Evolutionary conservation across 768 basidiomycete species (phyloP).

Genomic region (Rhizopogon rudus): DNA sequence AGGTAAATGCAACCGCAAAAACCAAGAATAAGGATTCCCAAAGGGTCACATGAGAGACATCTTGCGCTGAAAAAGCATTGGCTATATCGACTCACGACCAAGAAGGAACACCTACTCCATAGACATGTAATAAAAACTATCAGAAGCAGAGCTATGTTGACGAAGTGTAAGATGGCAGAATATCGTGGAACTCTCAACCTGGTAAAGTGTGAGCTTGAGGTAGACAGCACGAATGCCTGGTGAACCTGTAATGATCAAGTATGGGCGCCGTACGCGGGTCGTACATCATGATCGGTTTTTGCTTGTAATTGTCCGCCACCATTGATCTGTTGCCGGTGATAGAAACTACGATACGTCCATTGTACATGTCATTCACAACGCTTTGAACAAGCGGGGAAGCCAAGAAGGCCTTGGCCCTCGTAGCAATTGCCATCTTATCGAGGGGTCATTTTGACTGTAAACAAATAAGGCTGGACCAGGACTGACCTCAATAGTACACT

Average conservation of each 20-base stretch:
- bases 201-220: slow-evolving; percentile 1
- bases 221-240: not conserved
- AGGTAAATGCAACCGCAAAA: slow-evolving; percentile 69
- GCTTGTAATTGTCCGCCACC: slow-evolving; percentile 88
- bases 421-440: slow-evolving; percentile 80
- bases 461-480: not conserved
- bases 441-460: not conserved
- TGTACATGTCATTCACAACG: slow-evolving; percentile 83
- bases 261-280: slow-evolving; percentile 61
- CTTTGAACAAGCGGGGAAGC: slow-evolving; percentile 80
- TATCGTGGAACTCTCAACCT: slow-evolving; percentile 83
- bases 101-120: slow-evolving; percentile 45
- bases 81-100: not conserved
- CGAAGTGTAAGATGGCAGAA: slow-evolving; percentile 68
- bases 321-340: slow-evolving; percentile 62
- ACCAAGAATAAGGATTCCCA: slow-evolving; percentile 76
- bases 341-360: slow-evolving; percentile 71
- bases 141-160: slow-evolving; percentile 68
- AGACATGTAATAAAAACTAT: slow-evolving; percentile 71
- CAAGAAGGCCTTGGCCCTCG: slow-evolving; percentile 78
- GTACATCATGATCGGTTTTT: slow-evolving; percentile 68
- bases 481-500: slow-evolving; percentile 84
- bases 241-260: slow-evolving; percentile 78
- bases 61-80: slow-evolving; percentile 42
- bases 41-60: slow-evolving; percentile 42